A percentile compares a stretch with the other conserved stretches of the same genome.
phyloP scores from a whole-genome alignment of 2,329 filamentous ascomycete genomes.

The Venturia carpophila region DNA sequence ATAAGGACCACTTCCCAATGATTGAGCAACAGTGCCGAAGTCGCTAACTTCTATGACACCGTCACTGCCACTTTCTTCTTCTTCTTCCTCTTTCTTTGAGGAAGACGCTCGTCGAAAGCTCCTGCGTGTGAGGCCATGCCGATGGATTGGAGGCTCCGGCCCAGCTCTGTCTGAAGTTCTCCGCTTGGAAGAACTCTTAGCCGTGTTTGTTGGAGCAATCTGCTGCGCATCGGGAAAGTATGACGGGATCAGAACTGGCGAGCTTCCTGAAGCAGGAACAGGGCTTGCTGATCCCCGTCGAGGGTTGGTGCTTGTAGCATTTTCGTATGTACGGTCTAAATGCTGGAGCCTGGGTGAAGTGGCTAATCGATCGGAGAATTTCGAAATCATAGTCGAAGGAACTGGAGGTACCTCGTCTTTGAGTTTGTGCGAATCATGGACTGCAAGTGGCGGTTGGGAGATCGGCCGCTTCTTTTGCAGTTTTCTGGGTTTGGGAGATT shows the following conservation, averaged over 20 bases:
- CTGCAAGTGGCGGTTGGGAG: slow-evolving; percentile 25
- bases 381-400: slow-evolving; percentile 29
- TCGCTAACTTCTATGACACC: slow-evolving; percentile 28
- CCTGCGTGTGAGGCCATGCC: slow-evolving; percentile 4
- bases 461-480: slow-evolving; percentile 28
- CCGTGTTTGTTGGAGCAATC: neutral
- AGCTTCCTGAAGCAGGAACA: neutral
- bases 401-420: slow-evolving; percentile 29
- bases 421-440: slow-evolving; percentile 28
- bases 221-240: slow-evolving; percentile 13
- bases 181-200: neutral
- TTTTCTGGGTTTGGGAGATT: slow-evolving; percentile 23
- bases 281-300: slow-evolving; percentile 14
- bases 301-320: slow-evolving; percentile 25
- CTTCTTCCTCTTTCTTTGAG: slow-evolving; percentile 17
- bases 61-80: slow-evolving; percentile 21
- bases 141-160: neutral
- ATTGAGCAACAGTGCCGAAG: slow-evolving; percentile 35
- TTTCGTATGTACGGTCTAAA: slow-evolving; percentile 30
- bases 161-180: neutral
- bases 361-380: slow-evolving; percentile 32
- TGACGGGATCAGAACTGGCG: neutral
- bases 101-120: neutral
- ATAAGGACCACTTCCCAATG: slow-evolving; percentile 38
- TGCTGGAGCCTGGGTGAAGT: slow-evolving; percentile 31